Evolutionary conservation across 2,329 filamentous ascomycete genomes (phyloP).

Genomic region (Apiospora kogelbergensis): DNA sequence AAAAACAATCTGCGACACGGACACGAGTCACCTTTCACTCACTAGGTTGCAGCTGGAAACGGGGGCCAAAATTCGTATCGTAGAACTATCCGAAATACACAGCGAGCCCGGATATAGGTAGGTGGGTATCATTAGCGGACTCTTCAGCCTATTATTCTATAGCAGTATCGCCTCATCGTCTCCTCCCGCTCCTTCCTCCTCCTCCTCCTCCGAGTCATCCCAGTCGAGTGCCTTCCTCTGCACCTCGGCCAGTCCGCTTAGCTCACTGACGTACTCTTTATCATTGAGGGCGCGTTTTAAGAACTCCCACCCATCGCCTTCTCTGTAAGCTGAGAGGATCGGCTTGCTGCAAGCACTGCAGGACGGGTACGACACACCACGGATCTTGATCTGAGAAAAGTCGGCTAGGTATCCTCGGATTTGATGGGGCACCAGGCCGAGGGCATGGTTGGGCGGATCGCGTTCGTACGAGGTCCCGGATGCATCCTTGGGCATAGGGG

Average conservation of each 20-base stretch:
- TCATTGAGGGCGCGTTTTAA: constrained; percentile 73
- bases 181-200: constrained; percentile 24
- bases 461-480: constrained; percentile 47
- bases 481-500: constrained; percentile 44
- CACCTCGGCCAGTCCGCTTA: constrained; percentile 43
- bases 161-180: constrained; percentile 35
- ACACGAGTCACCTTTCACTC: background rate
- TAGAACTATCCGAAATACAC: background rate
- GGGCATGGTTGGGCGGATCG: constrained; percentile 57
- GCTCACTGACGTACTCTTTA: constrained; percentile 75
- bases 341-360: constrained; percentile 78
- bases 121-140: constrained; percentile 4
- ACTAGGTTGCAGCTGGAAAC: background rate
- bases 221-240: constrained; percentile 34
- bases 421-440: constrained; percentile 75
- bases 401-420: constrained; percentile 75
- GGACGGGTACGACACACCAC: constrained; percentile 73
- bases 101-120: background rate
- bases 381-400: constrained; percentile 73
- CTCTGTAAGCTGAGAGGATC: constrained; percentile 66
- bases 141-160: constrained; percentile 23
- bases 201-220: constrained; percentile 33
- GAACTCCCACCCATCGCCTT: constrained; percentile 69
- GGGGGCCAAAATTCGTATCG: background rate
- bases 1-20: background rate